A percentile compares a stretch with the other conserved stretches of the same genome.
Evolutionary conservation across 2,329 filamentous ascomycete genomes (phyloP).

Genomic region (Zasmidium citrigriseum): DNA sequence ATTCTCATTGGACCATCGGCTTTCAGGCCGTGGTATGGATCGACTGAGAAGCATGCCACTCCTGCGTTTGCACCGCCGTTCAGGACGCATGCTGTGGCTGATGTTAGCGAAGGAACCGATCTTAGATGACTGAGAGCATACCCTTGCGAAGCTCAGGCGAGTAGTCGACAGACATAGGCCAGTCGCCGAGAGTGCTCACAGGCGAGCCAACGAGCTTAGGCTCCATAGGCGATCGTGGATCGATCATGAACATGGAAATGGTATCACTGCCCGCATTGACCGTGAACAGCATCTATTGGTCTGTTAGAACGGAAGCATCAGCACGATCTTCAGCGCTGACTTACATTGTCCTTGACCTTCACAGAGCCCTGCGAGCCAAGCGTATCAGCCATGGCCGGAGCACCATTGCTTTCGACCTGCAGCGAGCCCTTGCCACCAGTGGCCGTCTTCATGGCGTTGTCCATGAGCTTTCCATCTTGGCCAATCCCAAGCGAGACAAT

Average conservation of each 20-base stretch:
- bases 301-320: not conserved
- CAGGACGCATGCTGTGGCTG: slow-evolving; percentile 14
- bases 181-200: slow-evolving; percentile 14
- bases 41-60: slow-evolving; percentile 18
- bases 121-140: not conserved
- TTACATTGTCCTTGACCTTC: not conserved
- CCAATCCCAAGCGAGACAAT: not conserved
- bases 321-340: not conserved
- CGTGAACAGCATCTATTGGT: slow-evolving; percentile 14
- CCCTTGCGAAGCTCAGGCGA: slow-evolving; percentile 15
- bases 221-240: slow-evolving; percentile 11
- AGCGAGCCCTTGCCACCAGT: not conserved
- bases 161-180: slow-evolving; percentile 21
- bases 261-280: slow-evolving; percentile 20
- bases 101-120: not conserved
- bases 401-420: not conserved
- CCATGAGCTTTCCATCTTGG: not conserved
- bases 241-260: slow-evolving; percentile 16
- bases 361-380: not conserved
- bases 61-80: slow-evolving; percentile 19
- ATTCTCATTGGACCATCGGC: slow-evolving; percentile 8
- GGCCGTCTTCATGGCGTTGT: not conserved
- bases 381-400: not conserved
- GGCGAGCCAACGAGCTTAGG: slow-evolving; percentile 12
- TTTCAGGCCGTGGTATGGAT: slow-evolving; percentile 9